Percentiles rank a stretch among this genome's conserved stretches.
Evolutionary conservation across 805 yeast species (phyloP).

Genomic region (Candida nemodendra): DNA sequence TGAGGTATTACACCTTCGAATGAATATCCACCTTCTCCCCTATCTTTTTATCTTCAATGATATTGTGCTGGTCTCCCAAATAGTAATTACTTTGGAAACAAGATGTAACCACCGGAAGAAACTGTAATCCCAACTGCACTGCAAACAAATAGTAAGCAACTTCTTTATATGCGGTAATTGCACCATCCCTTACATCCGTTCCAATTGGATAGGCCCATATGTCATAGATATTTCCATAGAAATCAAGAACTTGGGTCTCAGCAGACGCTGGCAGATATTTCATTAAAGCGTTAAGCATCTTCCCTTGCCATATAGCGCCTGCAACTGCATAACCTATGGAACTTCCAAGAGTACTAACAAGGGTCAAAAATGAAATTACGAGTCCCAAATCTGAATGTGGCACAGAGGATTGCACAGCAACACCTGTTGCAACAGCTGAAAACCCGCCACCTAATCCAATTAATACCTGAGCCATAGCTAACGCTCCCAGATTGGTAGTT

Average conservation of each 20-base stretch:
- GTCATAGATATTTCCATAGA: conserved; percentile 26
- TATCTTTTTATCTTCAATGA: conserved; percentile 27
- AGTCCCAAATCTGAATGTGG: conserved; percentile 29
- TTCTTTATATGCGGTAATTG: conserved; percentile 33
- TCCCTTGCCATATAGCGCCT: conserved; percentile 35
- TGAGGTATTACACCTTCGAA: too few species aligned
- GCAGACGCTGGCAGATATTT: conserved; percentile 14
- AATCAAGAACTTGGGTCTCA: conserved; percentile 24
- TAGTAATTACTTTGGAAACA: conserved; percentile 36
- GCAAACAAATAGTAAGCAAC: conserved; percentile 30
- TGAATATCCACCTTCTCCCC: neutral
- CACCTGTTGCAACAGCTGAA: conserved; percentile 33
- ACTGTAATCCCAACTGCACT: conserved; percentile 30
- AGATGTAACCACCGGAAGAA: conserved; percentile 31
- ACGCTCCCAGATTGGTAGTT: conserved; percentile 30
- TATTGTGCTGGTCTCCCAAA: conserved; percentile 37
- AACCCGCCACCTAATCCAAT: conserved; percentile 36
- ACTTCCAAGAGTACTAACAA: conserved; percentile 35
- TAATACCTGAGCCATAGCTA: conserved; percentile 33
- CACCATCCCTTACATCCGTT: conserved; percentile 31
- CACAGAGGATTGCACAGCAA: conserved; percentile 41
- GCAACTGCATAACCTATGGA: conserved; percentile 39
- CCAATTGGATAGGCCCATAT: conserved; percentile 29
- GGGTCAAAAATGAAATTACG: conserved; percentile 34
- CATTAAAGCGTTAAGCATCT: conserved; percentile 32